These are phyloP conservation scores for Komagataella pastoris DNA, from an alignment of 805 yeast genomes.

Conservation along the genomic window DNA sequence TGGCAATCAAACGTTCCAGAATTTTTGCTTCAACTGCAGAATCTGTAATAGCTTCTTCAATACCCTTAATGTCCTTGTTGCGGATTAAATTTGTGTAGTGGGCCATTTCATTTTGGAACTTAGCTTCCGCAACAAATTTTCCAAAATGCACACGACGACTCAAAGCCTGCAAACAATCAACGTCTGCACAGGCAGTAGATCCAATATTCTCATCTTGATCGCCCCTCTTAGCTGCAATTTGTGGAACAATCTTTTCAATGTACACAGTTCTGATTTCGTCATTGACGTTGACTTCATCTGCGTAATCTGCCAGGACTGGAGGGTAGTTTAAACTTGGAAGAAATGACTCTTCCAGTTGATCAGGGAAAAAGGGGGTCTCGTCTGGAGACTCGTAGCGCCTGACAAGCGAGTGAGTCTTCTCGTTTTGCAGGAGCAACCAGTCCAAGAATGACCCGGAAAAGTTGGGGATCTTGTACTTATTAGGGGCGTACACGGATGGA, in stretches of 20 bases:
- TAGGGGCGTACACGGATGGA: conserved; percentile 55
- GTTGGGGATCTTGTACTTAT: conserved; percentile 45
- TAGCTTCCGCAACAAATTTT: conserved; percentile 94
- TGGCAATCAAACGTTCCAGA: conserved; percentile 59
- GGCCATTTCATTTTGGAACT: conserved; percentile 58
- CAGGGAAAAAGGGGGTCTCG: conserved; percentile 81
- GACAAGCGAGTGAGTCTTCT: conserved; percentile 62
- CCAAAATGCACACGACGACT: conserved; percentile 95
- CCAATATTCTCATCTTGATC: conserved; percentile 84
- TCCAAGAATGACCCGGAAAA: conserved; percentile 74
- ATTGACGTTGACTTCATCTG: conserved; percentile 68
- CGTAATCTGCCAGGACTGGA: conserved; percentile 57
- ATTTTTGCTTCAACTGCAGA: conserved; percentile 77
- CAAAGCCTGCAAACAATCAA: conserved; percentile 76
- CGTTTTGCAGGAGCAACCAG: conserved; percentile 70
- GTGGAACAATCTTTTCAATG: conserved; percentile 62
- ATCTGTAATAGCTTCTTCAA: conserved; percentile 76
- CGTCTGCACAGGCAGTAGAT: conserved; percentile 73
- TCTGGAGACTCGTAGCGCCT: conserved; percentile 93
- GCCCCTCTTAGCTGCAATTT: conserved; percentile 47
- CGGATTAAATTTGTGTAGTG: conserved; percentile 51
- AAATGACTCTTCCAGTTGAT: conserved; percentile 45
- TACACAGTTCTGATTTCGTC: conserved; percentile 53
- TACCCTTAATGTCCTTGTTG: conserved; percentile 53
- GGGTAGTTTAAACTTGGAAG: conserved; percentile 77